phyloP scores from a whole-genome alignment of 2,329 filamentous ascomycete species.

The Phaeosphaeria sp. region DNA sequence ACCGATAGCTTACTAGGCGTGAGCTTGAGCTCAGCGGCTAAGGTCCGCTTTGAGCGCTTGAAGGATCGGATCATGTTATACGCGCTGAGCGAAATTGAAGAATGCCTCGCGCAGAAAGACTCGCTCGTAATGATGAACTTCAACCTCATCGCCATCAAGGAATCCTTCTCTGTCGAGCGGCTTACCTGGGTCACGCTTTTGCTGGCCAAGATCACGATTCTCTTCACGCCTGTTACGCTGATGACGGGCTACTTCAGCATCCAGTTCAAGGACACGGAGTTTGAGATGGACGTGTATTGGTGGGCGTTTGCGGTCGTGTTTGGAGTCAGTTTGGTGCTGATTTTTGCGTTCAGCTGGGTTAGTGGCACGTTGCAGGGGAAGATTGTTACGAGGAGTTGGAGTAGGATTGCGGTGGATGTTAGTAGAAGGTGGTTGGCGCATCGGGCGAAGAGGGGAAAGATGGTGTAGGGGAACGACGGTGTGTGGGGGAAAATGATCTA shows the following conservation, averaged over 20 bases:
- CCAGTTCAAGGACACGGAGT: slow-evolving; percentile 66
- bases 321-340: slow-evolving; percentile 62
- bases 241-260: slow-evolving; percentile 78
- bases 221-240: slow-evolving; percentile 76
- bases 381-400: slow-evolving; percentile 56
- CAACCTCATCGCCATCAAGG: slow-evolving; percentile 77
- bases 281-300: slow-evolving; percentile 71
- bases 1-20: slow-evolving; percentile 53
- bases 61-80: slow-evolving; percentile 66
- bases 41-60: slow-evolving; percentile 65
- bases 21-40: slow-evolving; percentile 56
- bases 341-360: slow-evolving; percentile 65
- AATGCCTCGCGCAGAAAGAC: slow-evolving; percentile 72
- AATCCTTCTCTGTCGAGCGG: slow-evolving; percentile 73
- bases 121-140: slow-evolving; percentile 76
- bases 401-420: slow-evolving; percentile 34
- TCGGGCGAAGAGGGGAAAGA: slow-evolving; percentile 29
- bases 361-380: slow-evolving; percentile 65
- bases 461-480: too few relatives aligned
- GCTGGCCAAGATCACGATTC: slow-evolving; percentile 75
- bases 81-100: slow-evolving; percentile 67
- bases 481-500: too few relatives aligned
- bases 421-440: slow-evolving; percentile 33
- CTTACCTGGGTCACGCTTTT: slow-evolving; percentile 75
- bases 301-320: slow-evolving; percentile 69